phyloP scores from a whole-genome alignment of 495 filamentous ascomycete genomes.

The Aspergillus nanangensis region DNA sequence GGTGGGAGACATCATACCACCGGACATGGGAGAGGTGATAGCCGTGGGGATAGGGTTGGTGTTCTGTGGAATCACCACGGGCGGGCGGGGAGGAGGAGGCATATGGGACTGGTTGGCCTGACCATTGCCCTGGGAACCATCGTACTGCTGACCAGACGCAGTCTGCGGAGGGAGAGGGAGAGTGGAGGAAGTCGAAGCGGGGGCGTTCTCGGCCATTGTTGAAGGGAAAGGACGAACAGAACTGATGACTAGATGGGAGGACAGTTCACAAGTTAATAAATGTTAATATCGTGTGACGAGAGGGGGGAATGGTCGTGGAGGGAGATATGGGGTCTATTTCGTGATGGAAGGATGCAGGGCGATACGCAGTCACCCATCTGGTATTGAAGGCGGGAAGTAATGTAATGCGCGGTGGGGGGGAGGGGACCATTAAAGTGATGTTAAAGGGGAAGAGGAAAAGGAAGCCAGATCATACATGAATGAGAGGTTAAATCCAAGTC shows the following conservation, averaged over 20 bases:
- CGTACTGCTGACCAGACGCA: conserved; percentile 67
- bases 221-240: conserved; percentile 12
- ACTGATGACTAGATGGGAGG: conserved; percentile 13
- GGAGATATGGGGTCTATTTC: conserved; percentile 16
- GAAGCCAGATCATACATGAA: conserved; percentile 1
- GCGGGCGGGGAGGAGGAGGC: conserved; percentile 87
- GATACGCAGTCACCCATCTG: conserved; percentile 22
- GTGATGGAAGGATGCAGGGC: conserved; percentile 23
- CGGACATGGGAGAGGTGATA: conserved; percentile 81
- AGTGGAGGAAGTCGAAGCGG: conserved; percentile 46
- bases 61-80: conserved; percentile 90
- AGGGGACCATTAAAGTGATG: conserved; percentile 7
- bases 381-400: conserved; percentile 21
- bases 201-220: conserved; percentile 65
- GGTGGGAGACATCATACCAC: conserved; percentile 75
- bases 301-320: conserved; percentile 4
- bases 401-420: conserved; percentile 9
- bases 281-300: conserved; percentile 12
- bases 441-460: neutral
- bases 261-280: conserved; percentile 12
- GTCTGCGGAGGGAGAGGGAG: conserved; percentile 66
- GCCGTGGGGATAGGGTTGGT: conserved; percentile 94
- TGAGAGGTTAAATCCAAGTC: neutral
- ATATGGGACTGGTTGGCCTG: conserved; percentile 68
- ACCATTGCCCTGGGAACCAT: conserved; percentile 60